These are phyloP conservation scores for Coemansia sp. DNA, from an alignment of 192 early-diverging fungal genomes.

Conservation along the genomic window DNA sequence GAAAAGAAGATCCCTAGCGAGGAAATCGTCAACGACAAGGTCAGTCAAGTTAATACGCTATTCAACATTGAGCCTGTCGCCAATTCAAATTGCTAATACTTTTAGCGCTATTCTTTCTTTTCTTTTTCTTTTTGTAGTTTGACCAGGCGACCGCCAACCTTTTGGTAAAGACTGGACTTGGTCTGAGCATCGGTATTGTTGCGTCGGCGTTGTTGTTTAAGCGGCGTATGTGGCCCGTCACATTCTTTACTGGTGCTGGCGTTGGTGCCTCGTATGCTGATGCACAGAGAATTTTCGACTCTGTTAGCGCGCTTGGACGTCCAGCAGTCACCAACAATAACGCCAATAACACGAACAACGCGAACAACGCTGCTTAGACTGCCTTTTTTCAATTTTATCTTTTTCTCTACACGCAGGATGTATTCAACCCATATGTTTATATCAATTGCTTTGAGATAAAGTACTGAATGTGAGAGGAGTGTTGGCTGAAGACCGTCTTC, in stretches of 20 bases:
- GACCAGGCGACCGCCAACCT: slow-evolving; percentile 84
- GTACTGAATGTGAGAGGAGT: not conserved
- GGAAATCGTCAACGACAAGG: slow-evolving; percentile 66
- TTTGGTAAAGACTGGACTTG: slow-evolving; percentile 79
- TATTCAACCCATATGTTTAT: not conserved
- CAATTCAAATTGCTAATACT: slow-evolving; percentile 1
- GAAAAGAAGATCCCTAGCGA: slow-evolving; percentile 60
- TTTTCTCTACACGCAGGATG: not conserved
- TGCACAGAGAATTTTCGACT: slow-evolving; percentile 65
- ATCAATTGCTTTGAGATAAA: not conserved
- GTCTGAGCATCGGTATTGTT: slow-evolving; percentile 84
- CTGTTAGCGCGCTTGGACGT: slow-evolving; percentile 42
- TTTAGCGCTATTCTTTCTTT: not conserved
- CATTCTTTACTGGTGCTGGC: slow-evolving; percentile 79
- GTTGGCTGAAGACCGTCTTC: not conserved
- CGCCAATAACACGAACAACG: not conserved
- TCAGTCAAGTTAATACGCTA: slow-evolving; percentile 20
- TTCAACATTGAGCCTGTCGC: no score
- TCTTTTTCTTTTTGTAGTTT: slow-evolving; percentile 67
- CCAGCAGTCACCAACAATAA: slow-evolving; percentile 9
- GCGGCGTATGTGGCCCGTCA: slow-evolving; percentile 86
- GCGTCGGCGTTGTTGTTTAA: slow-evolving; percentile 84
- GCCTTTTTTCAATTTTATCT: not conserved
- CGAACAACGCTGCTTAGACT: not conserved
- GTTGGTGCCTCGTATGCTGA: slow-evolving; percentile 83